Percentiles rank a stretch among this genome's conserved stretches.
Evolutionary conservation across 176 grass and related monocot species (phyloP).

Genomic region (Bromus sterilis): DNA sequence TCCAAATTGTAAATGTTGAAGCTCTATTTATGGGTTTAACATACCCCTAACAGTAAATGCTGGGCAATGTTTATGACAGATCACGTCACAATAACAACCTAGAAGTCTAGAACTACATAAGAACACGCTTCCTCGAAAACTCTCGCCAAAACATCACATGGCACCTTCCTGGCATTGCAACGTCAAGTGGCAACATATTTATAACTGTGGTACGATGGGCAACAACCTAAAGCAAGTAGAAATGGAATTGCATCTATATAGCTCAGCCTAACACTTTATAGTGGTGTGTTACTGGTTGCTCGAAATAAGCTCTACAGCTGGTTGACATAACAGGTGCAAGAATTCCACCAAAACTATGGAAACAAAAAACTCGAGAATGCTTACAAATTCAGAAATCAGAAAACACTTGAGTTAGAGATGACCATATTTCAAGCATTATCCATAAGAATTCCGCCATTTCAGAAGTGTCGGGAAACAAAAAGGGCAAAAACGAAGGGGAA

Average conservation of each 20-base stretch:
- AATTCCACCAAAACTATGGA: not conserved
- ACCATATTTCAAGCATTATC: not conserved
- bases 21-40: not conserved
- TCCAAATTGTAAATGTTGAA: not conserved
- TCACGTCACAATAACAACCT: not conserved
- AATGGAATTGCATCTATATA: not conserved
- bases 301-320: not conserved
- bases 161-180: not conserved
- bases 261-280: not conserved
- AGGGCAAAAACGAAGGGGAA: not conserved
- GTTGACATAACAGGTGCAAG: not conserved
- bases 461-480: slow-evolving; percentile 6
- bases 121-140: not conserved
- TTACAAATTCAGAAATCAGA: not conserved
- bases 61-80: not conserved
- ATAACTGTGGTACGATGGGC: not conserved
- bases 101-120: not conserved
- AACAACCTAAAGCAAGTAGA: not conserved
- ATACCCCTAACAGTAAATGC: not conserved
- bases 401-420: not conserved
- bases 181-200: not conserved
- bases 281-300: not conserved
- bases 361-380: not conserved
- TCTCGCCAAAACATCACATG: not conserved
- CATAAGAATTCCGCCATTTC: not conserved